Percentiles rank a stretch among this genome's conserved stretches.
phyloP scores from a whole-genome alignment of 805 yeast genomes.

The Teunomyces funiuensis region DNA sequence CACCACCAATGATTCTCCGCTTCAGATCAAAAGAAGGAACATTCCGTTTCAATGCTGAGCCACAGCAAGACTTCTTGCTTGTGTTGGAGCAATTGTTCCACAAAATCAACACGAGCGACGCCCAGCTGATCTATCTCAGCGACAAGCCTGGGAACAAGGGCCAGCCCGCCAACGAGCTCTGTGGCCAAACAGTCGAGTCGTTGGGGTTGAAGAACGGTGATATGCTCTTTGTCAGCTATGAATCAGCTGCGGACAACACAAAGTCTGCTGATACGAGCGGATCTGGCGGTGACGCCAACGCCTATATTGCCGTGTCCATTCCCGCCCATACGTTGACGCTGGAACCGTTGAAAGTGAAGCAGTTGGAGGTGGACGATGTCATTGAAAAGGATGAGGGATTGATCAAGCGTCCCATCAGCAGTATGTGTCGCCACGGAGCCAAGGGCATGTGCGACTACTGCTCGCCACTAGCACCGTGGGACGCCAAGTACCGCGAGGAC shows the following conservation, averaged over 20 bases:
- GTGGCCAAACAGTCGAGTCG: constrained; percentile 37
- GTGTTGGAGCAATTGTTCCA: constrained; percentile 42
- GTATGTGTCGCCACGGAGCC: constrained; percentile 81
- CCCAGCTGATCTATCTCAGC: constrained; percentile 38
- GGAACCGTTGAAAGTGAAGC: neutral
- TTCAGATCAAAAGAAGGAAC: constrained; percentile 85
- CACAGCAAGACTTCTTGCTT: constrained; percentile 40
- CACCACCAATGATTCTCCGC: constrained; percentile 45
- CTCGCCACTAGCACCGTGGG: constrained; percentile 95
- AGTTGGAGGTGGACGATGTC: constrained; percentile 59
- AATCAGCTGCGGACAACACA: constrained; percentile 15
- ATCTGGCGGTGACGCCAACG: constrained; percentile 12
- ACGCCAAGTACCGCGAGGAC: constrained; percentile 68
- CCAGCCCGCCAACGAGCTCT: constrained; percentile 35
- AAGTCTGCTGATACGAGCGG: constrained; percentile 9
- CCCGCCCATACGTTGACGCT: neutral
- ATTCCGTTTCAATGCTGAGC: constrained; percentile 61
- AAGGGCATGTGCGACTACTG: constrained; percentile 98
- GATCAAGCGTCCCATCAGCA: constrained; percentile 60
- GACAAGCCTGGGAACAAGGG: constrained; percentile 47
- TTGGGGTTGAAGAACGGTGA: constrained; percentile 60
- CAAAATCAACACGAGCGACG: constrained; percentile 21
- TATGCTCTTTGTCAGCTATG: constrained; percentile 48
- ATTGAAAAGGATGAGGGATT: constrained; percentile 71
- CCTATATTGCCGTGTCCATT: neutral